phyloP scores from a whole-genome alignment of 208 protist species.

The Trypanosoma avium region DNA sequence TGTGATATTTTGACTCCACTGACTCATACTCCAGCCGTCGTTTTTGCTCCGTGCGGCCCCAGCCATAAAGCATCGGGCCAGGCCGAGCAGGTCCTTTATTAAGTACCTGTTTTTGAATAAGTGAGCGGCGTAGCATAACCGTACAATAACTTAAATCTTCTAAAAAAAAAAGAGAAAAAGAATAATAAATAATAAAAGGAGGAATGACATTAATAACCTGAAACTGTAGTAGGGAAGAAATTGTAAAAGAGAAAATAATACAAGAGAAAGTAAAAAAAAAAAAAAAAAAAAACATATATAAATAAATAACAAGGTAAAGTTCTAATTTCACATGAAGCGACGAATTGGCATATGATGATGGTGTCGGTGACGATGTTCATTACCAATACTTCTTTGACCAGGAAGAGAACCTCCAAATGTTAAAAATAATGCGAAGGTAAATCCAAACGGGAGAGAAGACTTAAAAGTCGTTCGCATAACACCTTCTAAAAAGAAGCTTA shows the following conservation, averaged over 20 bases:
- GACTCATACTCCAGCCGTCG: constrained; percentile 91
- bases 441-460: constrained; percentile 81
- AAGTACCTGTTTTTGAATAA: constrained; percentile 50
- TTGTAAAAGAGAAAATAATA: constrained; percentile 6
- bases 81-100: constrained; percentile 84
- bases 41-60: constrained; percentile 90
- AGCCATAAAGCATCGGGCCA: constrained; percentile 87
- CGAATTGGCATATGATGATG: constrained; percentile 28
- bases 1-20: constrained; percentile 88
- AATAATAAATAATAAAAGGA: constrained; percentile 15
- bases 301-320: not conserved
- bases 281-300: not conserved
- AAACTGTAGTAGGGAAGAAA: constrained; percentile 1
- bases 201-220: not conserved
- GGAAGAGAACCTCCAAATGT: constrained; percentile 70
- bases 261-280: no score
- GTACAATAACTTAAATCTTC: not conserved
- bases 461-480: constrained; percentile 80
- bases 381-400: constrained; percentile 17
- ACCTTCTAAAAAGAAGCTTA: constrained; percentile 82
- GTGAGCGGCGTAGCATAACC: constrained; percentile 69
- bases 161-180: constrained; percentile 20
- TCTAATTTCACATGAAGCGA: constrained; percentile 41
- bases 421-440: constrained; percentile 77
- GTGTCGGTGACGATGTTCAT: constrained; percentile 16